phyloP scores from a whole-genome alignment of 139 green algal genomes.

The Volvox reticuliferus region DNA sequence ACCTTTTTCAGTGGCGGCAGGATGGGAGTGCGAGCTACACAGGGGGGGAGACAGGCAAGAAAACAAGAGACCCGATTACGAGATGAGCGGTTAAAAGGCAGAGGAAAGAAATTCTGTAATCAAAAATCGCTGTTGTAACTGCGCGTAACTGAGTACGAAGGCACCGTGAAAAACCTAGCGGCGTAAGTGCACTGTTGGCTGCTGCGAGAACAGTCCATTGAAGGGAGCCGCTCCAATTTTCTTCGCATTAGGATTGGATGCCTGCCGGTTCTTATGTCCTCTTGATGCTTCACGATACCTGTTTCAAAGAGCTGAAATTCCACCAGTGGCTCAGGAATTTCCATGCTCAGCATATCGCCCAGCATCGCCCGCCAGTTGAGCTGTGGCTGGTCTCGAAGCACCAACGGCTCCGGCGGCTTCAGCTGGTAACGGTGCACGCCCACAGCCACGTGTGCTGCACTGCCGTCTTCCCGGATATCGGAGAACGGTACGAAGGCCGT shows the following conservation, averaged over 20 bases:
- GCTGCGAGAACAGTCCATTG: too few species aligned
- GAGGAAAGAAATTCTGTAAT: too few species aligned
- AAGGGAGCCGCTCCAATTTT: too few species aligned
- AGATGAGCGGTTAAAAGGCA: too few species aligned
- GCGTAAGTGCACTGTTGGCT: too few species aligned
- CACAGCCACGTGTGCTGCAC: constrained; percentile 52
- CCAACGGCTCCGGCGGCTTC: constrained; percentile 1
- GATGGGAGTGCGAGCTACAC: constrained; percentile 57
- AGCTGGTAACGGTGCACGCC: constrained; percentile 62
- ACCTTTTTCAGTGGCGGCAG: constrained; percentile 50
- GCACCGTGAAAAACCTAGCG: too few species aligned
- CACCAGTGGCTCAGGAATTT: constrained; percentile 60
- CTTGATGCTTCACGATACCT: neutral
- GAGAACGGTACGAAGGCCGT: constrained; percentile 63
- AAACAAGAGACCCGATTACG: too few species aligned
- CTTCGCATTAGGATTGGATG: too few species aligned
- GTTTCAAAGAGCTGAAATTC: constrained; percentile 69
- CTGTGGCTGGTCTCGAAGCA: constrained; percentile 56
- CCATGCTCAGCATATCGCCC: constrained; percentile 54
- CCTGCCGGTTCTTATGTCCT: too few species aligned
- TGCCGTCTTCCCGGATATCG: constrained; percentile 52
- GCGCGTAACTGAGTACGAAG: too few species aligned
- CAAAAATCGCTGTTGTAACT: too few species aligned
- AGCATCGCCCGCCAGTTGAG: constrained; percentile 70
- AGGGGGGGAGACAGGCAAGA: too few species aligned